phyloP scores from a whole-genome alignment of 148 eudicot species.

The Beta vulgaris region DNA sequence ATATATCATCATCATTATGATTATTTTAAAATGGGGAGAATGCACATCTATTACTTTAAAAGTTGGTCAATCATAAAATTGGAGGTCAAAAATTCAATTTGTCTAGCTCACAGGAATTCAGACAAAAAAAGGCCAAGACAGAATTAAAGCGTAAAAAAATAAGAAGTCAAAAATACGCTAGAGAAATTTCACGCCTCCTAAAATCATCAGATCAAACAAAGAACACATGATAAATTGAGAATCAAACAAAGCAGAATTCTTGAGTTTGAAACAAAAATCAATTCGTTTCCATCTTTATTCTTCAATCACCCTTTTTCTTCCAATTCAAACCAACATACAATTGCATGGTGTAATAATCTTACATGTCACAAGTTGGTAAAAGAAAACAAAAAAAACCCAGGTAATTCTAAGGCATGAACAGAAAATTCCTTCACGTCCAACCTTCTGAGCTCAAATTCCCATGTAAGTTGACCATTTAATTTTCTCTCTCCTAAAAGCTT shows the following conservation, averaged over 20 bases:
- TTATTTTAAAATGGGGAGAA: too few species aligned
- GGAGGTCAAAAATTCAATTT: too few species aligned
- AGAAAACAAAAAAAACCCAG: background rate
- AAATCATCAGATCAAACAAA: background rate
- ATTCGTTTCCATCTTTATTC: background rate
- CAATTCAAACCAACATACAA: slow-evolving; percentile 20
- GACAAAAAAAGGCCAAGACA: too few species aligned
- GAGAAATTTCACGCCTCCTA: too few species aligned
- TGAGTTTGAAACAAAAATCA: background rate
- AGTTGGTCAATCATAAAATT: too few species aligned
- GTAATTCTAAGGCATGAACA: slow-evolving; percentile 23
- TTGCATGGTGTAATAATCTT: slow-evolving; percentile 10
- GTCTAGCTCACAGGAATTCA: too few species aligned
- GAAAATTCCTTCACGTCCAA: slow-evolving; percentile 47
- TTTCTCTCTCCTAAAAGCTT: background rate
- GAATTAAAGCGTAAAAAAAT: too few species aligned
- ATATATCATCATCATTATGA: too few species aligned
- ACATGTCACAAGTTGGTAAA: slow-evolving; percentile 17
- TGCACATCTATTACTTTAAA: too few species aligned
- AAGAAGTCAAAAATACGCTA: too few species aligned
- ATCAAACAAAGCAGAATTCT: background rate
- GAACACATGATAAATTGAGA: background rate
- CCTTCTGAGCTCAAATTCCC: slow-evolving; percentile 73
- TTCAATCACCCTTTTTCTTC: background rate
- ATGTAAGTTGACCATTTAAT: slow-evolving; percentile 41